Base-by-base conservation (phyloP, 140 eudicot species). In the Oenanthe javanica region DNA sequence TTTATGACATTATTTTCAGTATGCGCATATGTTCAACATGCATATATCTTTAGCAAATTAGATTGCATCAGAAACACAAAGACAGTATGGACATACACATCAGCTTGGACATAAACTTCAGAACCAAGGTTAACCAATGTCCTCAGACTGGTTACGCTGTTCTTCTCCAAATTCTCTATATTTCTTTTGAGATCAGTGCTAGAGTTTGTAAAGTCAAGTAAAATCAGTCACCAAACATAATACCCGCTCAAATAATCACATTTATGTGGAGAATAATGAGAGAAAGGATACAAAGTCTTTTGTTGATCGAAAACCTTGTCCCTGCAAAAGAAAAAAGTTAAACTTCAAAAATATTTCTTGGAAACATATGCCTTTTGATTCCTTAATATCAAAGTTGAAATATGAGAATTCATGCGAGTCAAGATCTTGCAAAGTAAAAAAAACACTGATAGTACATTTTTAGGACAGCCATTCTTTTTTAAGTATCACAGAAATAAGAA, bases 241-340 rank as follows among this genome's bases (percentile, higher is more conserved):
- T 51, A 12, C 5, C 16, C 31, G 15, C 25, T 18, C n/a, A 4
- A 54, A 45, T 77, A 77, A 79, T 11, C 38, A 16, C 75, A 23
- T 52, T 2, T 31, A 19, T 6, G 23, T 40, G n/a, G 1, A 48
- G 9, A 21, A 63, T 2, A 23, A 1, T 38, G 16, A 42, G 31
- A 74, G 47, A 27, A 89, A 92, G 99, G 97, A 92, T 92, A 95
- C 99, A 92, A 92, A 54, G 89, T 89, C 86, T 90, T 92, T 69
- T 95, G 97, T 76, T 90, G 97, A 75, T 92, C 97, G 83, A 94
- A 89, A 76, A 93, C 90, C 84, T 93, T 93, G 87, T 93, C 98
- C 90, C 98, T 93, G 98, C 84, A 88, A 84, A 63, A 47, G 77
- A 48, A 1, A 48, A 1, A 54, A 48, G 70, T 81, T 59, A 49